Percentiles rank a stretch among this genome's conserved stretches.
Conservation (phyloP, 2,329 filamentous ascomycete genomes). For the Setomelanomma holmii region DNA sequence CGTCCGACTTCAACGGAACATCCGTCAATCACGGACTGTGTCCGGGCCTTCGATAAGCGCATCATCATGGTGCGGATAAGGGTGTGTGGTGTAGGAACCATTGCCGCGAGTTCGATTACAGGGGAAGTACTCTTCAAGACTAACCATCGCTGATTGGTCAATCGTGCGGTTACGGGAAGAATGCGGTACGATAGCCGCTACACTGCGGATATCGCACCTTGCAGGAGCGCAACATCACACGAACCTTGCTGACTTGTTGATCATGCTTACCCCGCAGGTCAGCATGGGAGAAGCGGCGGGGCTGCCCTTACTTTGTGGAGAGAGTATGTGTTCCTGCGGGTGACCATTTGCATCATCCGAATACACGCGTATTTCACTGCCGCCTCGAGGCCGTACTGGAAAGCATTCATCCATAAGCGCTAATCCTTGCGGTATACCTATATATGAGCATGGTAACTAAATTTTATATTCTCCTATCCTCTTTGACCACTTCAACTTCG, state of each 20-base stretch:
- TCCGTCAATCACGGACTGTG: neutral
- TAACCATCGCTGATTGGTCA: neutral
- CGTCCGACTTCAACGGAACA: neutral
- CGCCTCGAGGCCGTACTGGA: too few species aligned
- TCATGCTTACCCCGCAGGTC: neutral
- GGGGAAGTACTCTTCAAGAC: neutral
- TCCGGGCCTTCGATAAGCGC: neutral
- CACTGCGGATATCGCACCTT: neutral
- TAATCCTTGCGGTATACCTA: too few species aligned
- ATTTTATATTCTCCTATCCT: too few species aligned
- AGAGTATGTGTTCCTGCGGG: too few species aligned
- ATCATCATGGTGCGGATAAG: neutral
- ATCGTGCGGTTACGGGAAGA: neutral
- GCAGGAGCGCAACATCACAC: neutral
- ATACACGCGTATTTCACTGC: too few species aligned
- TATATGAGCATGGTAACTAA: too few species aligned
- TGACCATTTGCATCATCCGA: too few species aligned
- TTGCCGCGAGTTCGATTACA: neutral
- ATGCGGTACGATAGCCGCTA: neutral
- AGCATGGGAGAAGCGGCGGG: neutral
- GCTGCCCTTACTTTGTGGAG: neutral
- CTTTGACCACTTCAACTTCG: too few species aligned
- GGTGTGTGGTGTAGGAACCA: neutral
- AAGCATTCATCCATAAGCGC: too few species aligned
- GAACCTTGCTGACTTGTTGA: neutral